phyloP scores from a whole-genome alignment of 1,284 basidiomycete species.

The Agaricales sp. region DNA sequence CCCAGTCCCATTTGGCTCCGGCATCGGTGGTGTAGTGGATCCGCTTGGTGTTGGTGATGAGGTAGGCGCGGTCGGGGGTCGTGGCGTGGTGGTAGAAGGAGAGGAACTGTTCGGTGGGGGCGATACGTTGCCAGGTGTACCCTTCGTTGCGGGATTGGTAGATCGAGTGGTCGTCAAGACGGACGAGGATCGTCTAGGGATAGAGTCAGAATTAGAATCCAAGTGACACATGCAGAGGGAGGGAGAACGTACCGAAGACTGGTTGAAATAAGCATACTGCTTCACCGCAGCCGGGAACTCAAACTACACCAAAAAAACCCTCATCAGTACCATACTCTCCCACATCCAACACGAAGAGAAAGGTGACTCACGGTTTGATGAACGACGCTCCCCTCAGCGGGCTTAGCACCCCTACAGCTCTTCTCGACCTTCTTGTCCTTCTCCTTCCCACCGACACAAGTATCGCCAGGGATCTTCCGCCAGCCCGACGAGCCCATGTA shows the following conservation, averaged over 20 bases:
- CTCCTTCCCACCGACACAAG: constrained; percentile 59
- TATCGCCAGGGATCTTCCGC: constrained; percentile 88
- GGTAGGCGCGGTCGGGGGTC: constrained; percentile 75
- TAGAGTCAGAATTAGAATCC: constrained; percentile 2
- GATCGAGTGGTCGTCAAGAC: constrained; percentile 66
- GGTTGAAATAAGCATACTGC: constrained; percentile 80
- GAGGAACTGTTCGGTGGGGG: constrained; percentile 57
- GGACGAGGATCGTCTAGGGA: constrained; percentile 73
- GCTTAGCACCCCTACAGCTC: constrained; percentile 68
- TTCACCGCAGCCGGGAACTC: constrained; percentile 62
- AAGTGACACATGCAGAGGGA: not conserved
- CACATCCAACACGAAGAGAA: not conserved
- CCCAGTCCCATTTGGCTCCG: constrained; percentile 64
- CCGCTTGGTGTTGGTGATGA: constrained; percentile 62
- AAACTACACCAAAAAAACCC: constrained; percentile 31
- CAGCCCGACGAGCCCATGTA: constrained; percentile 91
- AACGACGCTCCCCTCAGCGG: constrained; percentile 60
- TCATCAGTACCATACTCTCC: constrained; percentile 1
- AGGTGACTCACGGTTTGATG: constrained; percentile 49
- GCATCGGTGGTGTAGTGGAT: constrained; percentile 81
- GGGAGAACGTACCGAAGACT: constrained; percentile 44
- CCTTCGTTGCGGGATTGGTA: constrained; percentile 97
- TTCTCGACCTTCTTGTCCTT: constrained; percentile 71
- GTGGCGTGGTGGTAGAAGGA: constrained; percentile 83
- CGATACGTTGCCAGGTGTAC: constrained; percentile 75